These are phyloP conservation scores for Cucurbita ficifolia DNA, from an alignment of 306 rosid genomes.

Conservation along the genomic window DNA sequence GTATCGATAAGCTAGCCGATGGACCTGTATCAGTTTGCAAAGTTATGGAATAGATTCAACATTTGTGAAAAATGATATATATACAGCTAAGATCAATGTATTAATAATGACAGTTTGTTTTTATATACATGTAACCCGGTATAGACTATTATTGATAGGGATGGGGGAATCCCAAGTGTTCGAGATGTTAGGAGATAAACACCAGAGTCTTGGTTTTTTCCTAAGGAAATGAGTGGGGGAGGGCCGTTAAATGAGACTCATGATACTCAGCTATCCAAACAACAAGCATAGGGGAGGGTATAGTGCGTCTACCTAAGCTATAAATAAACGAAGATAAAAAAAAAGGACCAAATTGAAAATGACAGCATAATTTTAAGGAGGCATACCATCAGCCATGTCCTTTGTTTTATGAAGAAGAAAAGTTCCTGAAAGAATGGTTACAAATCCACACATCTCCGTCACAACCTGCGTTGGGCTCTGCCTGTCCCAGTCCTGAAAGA, in stretches of 20 bases:
- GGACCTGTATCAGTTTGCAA: constrained; percentile 24
- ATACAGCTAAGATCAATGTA: background rate
- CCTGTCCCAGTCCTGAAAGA: constrained; percentile 95
- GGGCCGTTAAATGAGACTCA: background rate
- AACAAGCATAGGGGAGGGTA: background rate
- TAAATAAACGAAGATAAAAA: background rate
- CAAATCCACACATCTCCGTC: constrained; percentile 97
- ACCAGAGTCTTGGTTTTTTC: background rate
- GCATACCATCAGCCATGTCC: constrained; percentile 89
- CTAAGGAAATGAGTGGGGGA: background rate
- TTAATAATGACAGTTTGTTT: background rate
- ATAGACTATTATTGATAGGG: background rate
- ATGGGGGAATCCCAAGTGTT: background rate
- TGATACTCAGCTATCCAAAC: background rate
- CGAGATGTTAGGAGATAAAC: background rate
- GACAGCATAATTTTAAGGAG: background rate
- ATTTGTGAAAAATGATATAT: background rate
- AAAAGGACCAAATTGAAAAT: too few species aligned
- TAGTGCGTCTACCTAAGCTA: background rate
- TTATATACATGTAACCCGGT: background rate
- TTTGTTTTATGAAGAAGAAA: constrained; percentile 98
- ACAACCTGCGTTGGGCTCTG: constrained; percentile 98
- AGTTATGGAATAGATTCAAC: background rate
- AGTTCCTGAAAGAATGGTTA: constrained; percentile 96
- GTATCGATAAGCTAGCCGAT: constrained; percentile 21